Conservation (phyloP, 75 land plant genomes). For the Selaginella tamariscina region DNA sequence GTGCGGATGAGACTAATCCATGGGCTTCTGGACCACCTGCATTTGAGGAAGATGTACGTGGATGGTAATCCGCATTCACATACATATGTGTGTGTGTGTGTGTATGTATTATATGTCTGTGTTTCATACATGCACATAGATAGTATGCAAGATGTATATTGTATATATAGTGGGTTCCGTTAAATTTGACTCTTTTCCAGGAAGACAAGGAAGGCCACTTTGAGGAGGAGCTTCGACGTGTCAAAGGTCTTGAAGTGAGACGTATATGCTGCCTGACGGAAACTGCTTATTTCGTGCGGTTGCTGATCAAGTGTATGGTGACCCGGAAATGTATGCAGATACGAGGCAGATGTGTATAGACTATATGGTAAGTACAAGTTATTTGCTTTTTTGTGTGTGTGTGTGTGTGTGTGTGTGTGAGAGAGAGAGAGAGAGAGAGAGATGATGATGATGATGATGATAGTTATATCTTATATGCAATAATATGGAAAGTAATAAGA, state of each 20-base stretch:
- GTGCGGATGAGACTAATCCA: slow-evolving; percentile 3
- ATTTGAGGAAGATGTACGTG: slow-evolving; percentile 9
- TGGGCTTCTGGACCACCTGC: not conserved
- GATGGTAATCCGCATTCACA: not conserved
- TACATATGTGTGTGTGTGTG: not conserved
- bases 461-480: no score
- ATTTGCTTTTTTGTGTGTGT: no score
- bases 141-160: no score
- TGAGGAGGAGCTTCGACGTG: slow-evolving; percentile 69
- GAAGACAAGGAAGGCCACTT: slow-evolving; percentile 77
- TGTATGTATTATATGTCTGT: no score
- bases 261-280: slow-evolving; percentile 82
- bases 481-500: no score
- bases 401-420: no score
- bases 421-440: no score
- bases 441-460: no score
- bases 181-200: slow-evolving; percentile 13
- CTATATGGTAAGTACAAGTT: slow-evolving; percentile 80
- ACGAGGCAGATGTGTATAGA: slow-evolving; percentile 89
- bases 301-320: slow-evolving; percentile 99
- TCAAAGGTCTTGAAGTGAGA: slow-evolving; percentile 69
- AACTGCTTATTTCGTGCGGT: slow-evolving; percentile 96
- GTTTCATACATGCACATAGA: no score
- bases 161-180: not conserved
- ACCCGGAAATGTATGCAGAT: slow-evolving; percentile 70